Base-by-base conservation (phyloP, 108 stramenopile species). In the Thalassiosira profunda region DNA sequence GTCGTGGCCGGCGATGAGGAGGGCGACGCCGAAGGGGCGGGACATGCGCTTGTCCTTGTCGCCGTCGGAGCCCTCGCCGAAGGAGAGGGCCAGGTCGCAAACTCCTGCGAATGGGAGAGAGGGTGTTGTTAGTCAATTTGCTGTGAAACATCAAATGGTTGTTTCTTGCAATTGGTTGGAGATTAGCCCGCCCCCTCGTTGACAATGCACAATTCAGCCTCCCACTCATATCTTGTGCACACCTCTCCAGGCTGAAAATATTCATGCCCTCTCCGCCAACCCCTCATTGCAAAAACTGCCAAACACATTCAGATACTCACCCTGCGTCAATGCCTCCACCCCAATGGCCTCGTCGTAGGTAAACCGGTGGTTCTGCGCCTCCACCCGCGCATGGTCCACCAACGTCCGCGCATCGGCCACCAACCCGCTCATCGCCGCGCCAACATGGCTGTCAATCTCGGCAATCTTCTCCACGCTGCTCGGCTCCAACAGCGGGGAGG, bases 301-400 rank as follows among this genome's bases (percentile, higher is more conserved):
- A 29, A 48, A 24, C 21, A 12, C 15, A 14, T 42, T 1, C 20
- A n/a, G n/a, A n/a, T n/a, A 62, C 81, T 74, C 57, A 86, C 86
- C 89, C 86, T 99, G 99, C 14, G 98, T 98, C 70, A 99, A 83
- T 12, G 98, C 96, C 85, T 98, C 97, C 17, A 98, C 95, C 34
- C 98, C 97, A 63, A 99, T 94, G 9, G 98, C 96, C 82, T 99
- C 98, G 78, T 98, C 93, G 78, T 98, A 98, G 41, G 96, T 98
- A 81, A 98, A 98, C 18, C 88, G 72, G 72, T 99, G 99, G 85
- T 98, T 99, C 80, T 99, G 98, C 9, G 97, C 97, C 86, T 99
- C 99, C 31, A 99, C 96, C 62, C 99, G 83, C 2, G 98, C 99
- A 79, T 99, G 98, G 74, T 99, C 99, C 9, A 99, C 95, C 43